Percentiles rank a stretch among this genome's conserved stretches.
phyloP scores from a whole-genome alignment of 2,329 filamentous ascomycete species.

The Ceratocystis harringtonii region DNA sequence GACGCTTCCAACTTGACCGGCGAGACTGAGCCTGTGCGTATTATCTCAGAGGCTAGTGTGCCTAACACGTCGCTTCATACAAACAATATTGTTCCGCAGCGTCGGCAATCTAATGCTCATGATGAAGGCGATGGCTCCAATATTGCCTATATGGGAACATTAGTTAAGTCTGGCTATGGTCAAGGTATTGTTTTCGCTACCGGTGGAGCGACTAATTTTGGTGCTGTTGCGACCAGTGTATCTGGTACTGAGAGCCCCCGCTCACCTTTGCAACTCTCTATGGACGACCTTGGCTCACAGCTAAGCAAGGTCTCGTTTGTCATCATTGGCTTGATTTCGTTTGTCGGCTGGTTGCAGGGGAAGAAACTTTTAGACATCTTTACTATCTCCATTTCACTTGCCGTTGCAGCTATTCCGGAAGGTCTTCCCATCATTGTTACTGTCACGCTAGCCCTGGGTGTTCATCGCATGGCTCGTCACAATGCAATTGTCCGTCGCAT shows the following conservation, averaged over 20 bases:
- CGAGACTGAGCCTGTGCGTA: conserved; percentile 82
- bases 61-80: background rate
- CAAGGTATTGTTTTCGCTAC: conserved; percentile 97
- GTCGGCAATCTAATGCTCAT: conserved; percentile 22
- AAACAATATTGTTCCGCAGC: conserved; percentile 7
- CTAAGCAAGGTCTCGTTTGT: conserved; percentile 93
- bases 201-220: conserved; percentile 85
- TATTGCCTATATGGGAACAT: conserved; percentile 94
- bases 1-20: conserved; percentile 95
- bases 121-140: conserved; percentile 58
- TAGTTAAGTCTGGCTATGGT: conserved; percentile 87
- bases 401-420: conserved; percentile 90
- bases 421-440: conserved; percentile 96
- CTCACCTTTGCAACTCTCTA: conserved; percentile 84
- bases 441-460: conserved; percentile 84
- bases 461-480: conserved; percentile 88
- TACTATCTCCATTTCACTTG: conserved; percentile 90
- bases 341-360: conserved; percentile 81
- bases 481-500: conserved; percentile 91
- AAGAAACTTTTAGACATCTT: conserved; percentile 88
- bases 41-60: conserved; percentile 47
- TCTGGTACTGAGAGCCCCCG: conserved; percentile 90
- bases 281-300: conserved; percentile 94
- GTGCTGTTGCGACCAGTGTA: conserved; percentile 85
- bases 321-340: conserved; percentile 81